Base-by-base conservation (phyloP, 164 flowering plant species). In the Aristolochia contorta region DNA sequence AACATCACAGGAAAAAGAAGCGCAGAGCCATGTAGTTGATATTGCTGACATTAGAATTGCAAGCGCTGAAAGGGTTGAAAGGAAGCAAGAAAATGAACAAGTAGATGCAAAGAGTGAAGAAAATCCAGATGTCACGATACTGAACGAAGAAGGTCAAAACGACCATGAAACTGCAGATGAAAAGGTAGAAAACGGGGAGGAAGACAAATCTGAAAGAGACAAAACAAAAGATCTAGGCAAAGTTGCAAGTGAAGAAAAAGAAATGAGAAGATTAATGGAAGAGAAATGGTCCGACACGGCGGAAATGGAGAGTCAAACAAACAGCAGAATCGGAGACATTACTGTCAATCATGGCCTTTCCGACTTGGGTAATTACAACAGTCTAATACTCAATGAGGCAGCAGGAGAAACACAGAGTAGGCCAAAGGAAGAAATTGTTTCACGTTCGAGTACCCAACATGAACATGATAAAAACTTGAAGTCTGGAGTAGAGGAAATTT, bases 231-330 rank as follows among this genome's bases (percentile, higher is more conserved):
- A 37, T 37, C 43, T 37, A 33, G 33, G 21, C 19, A 58, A 12
- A 16, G 16, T n/a, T 9, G 16, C 54, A 48, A 56, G 51, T 19
- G 20, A 12, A 41, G 65, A 43, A 49, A 49, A 60, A 60, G 37
- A 14, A 20, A 23, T 21, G 24, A 56, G 19, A 52, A 27, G 30
- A 27, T n/a, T n/a, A n/a, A 20, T 43, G 49, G 56, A 58, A 3
- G 30, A 22, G 16, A 24, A 53, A 1, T 5, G 23, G 16, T 27
- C 19, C 16, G 30, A 16, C 16, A n/a, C 30, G 23, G 20, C 16
- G 2, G 56, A 23, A 53, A 18, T 13, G 56, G 23, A 24, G 20
- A 22, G 16, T 37, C 43, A 37, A 53, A 22, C 30, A 53, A 27
- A 23, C 16, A 22, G 56, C 56, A 22, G 12, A 53, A 27, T 8